phyloP scores from a whole-genome alignment of 352 stramenopile species.

The Phytophthora sp. region DNA sequence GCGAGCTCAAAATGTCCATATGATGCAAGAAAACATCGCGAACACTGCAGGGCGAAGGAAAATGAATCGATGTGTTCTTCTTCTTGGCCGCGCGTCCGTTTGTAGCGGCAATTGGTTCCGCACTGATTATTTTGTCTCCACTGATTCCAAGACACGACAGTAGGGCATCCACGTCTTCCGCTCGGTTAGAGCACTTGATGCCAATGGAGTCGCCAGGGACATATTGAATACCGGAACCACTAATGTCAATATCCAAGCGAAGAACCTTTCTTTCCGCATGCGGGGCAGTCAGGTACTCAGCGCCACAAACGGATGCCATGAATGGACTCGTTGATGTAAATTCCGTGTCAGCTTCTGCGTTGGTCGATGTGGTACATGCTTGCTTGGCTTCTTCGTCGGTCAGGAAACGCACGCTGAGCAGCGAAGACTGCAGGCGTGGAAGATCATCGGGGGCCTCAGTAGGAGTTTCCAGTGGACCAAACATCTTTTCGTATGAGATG shows the following conservation, averaged over 20 bases:
- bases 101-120: slow-evolving; percentile 38
- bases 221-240: slow-evolving; percentile 61
- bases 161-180: slow-evolving; percentile 70
- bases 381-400: slow-evolving; percentile 23
- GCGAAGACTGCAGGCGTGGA: slow-evolving; percentile 57
- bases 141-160: slow-evolving; percentile 55
- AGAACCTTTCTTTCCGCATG: slow-evolving; percentile 67
- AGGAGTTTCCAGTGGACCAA: slow-evolving; percentile 37
- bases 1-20: slow-evolving; percentile 82
- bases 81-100: slow-evolving; percentile 31
- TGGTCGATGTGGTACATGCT: neutral
- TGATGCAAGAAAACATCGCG: slow-evolving; percentile 75
- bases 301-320: slow-evolving; percentile 40
- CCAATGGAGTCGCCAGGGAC: slow-evolving; percentile 87
- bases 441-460: slow-evolving; percentile 56
- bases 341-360: slow-evolving; percentile 25
- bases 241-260: slow-evolving; percentile 53
- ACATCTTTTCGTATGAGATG: slow-evolving; percentile 67
- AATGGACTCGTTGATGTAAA: slow-evolving; percentile 62
- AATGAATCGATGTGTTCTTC: slow-evolving; percentile 48
- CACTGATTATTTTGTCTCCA: slow-evolving; percentile 36
- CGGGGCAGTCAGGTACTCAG: slow-evolving; percentile 56
- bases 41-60: slow-evolving; percentile 65
- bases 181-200: slow-evolving; percentile 82
- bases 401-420: slow-evolving; percentile 55